Conservation (phyloP, 495 filamentous ascomycete species). For the Neurospora tetraspora region DNA sequence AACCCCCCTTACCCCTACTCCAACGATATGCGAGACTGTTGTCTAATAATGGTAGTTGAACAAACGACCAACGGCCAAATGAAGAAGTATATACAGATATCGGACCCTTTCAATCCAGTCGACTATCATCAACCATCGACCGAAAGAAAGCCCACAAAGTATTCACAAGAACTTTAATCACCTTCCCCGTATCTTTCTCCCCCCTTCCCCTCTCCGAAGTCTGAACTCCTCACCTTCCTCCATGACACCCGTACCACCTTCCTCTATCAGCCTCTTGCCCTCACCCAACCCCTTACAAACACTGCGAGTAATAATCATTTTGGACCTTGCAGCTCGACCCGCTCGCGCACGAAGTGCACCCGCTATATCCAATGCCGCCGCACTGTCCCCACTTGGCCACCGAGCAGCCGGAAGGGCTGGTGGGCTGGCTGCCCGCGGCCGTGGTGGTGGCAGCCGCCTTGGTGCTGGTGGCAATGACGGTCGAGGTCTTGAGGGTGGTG, state of each 20-base stretch:
- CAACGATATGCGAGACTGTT: background rate
- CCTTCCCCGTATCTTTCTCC: too few species aligned
- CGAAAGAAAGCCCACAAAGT: background rate
- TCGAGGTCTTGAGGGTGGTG: background rate
- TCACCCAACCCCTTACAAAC: constrained; percentile 10
- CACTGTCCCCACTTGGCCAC: constrained; percentile 29
- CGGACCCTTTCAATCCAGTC: background rate
- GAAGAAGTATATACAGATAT: background rate
- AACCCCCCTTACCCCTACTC: background rate
- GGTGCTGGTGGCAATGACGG: background rate
- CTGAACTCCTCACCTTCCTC: background rate
- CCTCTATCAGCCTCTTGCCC: background rate
- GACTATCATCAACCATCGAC: background rate
- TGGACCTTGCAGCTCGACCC: constrained; percentile 16
- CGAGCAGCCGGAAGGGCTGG: constrained; percentile 4
- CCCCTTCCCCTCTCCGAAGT: background rate
- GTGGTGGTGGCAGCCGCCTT: too few species aligned
- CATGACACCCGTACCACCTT: too few species aligned
- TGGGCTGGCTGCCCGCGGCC: background rate
- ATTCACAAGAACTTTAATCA: background rate
- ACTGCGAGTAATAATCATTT: constrained; percentile 25
- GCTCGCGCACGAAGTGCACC: constrained; percentile 20
- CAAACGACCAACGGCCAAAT: background rate
- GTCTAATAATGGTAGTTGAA: background rate
- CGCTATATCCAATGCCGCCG: constrained; percentile 23